Evolutionary conservation across 768 basidiomycete genomes (phyloP).

Genomic region (Roridomyces roridus): DNA sequence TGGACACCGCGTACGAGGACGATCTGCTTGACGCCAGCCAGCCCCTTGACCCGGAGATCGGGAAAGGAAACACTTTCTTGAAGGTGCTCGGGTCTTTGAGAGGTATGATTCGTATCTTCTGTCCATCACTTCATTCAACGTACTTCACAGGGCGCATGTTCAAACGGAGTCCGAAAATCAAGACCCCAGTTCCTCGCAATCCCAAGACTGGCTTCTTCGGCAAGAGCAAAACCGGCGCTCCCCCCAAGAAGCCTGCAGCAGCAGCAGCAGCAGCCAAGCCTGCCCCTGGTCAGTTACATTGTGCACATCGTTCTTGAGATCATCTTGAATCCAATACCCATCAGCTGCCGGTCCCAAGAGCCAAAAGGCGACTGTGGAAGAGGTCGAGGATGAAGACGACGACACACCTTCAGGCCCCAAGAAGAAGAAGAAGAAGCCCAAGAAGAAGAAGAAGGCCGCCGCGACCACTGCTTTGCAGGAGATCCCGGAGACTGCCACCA

Average conservation of each 20-base stretch:
- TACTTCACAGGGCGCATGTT: too few relatives aligned
- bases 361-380: constrained; percentile 66
- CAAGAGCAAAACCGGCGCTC: constrained; percentile 17
- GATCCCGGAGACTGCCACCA: constrained; percentile 26
- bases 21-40: constrained; percentile 65
- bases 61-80: constrained; percentile 78
- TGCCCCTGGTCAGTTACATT: neutral
- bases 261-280: constrained; percentile 12
- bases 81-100: constrained; percentile 76
- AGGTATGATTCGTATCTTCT: constrained; percentile 50
- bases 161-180: too few relatives aligned
- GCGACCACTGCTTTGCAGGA: constrained; percentile 31
- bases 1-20: constrained; percentile 68
- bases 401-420: constrained; percentile 40
- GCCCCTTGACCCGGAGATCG: constrained; percentile 49
- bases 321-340: neutral
- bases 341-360: constrained; percentile 31
- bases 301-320: neutral
- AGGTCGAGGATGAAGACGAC: constrained; percentile 75
- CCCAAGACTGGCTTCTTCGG: constrained; percentile 29
- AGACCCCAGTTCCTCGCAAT: constrained; percentile 36
- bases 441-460: constrained; percentile 69
- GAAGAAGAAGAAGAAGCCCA: constrained; percentile 80
- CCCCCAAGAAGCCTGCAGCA: constrained; percentile 22
- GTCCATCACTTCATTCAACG: constrained; percentile 38